A percentile compares a stretch with the other conserved stretches of the same genome.
Conservation (phyloP, 1,284 basidiomycete genomes). For the Papiliotrema laurentii region DNA sequence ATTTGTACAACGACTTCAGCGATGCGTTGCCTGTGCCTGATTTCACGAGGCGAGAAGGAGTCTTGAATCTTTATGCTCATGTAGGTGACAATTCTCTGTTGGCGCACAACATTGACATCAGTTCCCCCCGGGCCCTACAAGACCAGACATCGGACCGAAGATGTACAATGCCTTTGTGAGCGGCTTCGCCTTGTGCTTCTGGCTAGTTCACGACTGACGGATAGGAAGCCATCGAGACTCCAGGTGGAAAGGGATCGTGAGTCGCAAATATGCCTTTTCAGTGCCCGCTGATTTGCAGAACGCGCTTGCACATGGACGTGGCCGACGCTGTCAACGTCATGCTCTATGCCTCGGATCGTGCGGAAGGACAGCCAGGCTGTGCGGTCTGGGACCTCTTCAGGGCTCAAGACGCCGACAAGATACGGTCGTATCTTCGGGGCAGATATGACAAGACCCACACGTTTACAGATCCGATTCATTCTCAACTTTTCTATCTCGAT, state of each 20-base stretch:
- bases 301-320: slow-evolving; percentile 92
- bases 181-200: neutral
- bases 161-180: slow-evolving; percentile 52
- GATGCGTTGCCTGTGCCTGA: slow-evolving; percentile 77
- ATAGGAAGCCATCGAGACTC: slow-evolving; percentile 5
- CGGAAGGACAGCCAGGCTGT: slow-evolving; percentile 61
- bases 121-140: slow-evolving; percentile 75
- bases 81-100: too few relatives aligned
- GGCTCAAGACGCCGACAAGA: slow-evolving; percentile 71
- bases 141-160: slow-evolving; percentile 78
- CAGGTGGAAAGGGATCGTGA: slow-evolving; percentile 7
- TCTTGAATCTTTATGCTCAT: slow-evolving; percentile 67
- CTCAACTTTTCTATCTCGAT: slow-evolving; percentile 83
- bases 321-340: slow-evolving; percentile 92
- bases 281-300: slow-evolving; percentile 38
- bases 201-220: neutral
- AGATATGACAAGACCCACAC: slow-evolving; percentile 27
- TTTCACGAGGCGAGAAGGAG: slow-evolving; percentile 82
- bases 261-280: neutral
- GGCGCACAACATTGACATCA: too few relatives aligned
- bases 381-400: slow-evolving; percentile 91
- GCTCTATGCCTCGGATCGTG: slow-evolving; percentile 63
- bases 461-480: slow-evolving; percentile 78
- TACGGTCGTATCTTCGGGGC: slow-evolving; percentile 66
- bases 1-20: slow-evolving; percentile 82